Conservation (phyloP, 2,329 filamentous ascomycete species). For the Hansfordia pulvinata region DNA sequence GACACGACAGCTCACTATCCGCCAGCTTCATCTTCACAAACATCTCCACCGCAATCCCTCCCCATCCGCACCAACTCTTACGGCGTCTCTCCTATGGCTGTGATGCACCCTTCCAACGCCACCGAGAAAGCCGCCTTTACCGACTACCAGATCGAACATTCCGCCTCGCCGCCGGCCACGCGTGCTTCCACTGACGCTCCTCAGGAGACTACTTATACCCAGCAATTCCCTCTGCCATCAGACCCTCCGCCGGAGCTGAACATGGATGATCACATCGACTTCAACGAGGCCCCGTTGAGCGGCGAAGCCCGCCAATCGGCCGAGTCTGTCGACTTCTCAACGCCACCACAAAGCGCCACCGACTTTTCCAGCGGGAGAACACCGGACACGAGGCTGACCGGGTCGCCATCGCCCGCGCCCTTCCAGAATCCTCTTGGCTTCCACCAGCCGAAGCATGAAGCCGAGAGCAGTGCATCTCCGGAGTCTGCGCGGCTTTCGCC, state of each 20-base stretch:
- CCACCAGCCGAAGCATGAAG: constrained; percentile 7
- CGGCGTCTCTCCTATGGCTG: constrained; percentile 18
- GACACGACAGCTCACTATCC: no score
- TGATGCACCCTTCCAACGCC: constrained; percentile 17
- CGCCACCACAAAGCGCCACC: constrained; percentile 15
- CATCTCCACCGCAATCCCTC: no score
- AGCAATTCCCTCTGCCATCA: constrained; percentile 7
- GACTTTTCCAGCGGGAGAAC: constrained; percentile 16
- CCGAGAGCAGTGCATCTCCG: constrained; percentile 13
- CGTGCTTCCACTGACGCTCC: no score
- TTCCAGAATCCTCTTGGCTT: neutral
- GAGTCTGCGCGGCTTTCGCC: constrained; percentile 11
- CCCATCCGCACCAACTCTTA: no score
- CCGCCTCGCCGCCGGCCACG: constrained; percentile 16
- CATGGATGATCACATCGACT: neutral
- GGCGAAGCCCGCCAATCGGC: constrained; percentile 12
- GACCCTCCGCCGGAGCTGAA: neutral
- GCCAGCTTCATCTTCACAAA: no score
- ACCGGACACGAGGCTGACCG: constrained; percentile 16
- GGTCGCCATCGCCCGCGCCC: constrained; percentile 12
- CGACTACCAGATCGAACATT: constrained; percentile 18
- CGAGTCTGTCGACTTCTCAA: constrained; percentile 16
- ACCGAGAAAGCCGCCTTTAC: constrained; percentile 18
- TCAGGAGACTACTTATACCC: no score
- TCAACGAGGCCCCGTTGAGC: no score